Conservation (phyloP, 495 filamentous ascomycete species). For the Penicillium cataractarum region DNA sequence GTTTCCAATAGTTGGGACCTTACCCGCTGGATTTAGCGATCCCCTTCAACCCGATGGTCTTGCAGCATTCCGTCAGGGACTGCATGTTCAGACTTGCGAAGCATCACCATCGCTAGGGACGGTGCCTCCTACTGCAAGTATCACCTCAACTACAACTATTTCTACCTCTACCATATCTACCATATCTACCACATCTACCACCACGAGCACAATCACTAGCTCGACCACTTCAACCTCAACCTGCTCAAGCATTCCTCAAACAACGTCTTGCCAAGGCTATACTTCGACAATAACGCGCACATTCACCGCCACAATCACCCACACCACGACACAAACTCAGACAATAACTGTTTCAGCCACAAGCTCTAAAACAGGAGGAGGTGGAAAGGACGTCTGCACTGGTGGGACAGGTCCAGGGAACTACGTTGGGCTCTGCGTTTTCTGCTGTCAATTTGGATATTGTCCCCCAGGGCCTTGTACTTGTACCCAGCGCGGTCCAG, state of each 20-base stretch:
- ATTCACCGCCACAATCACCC: constrained; percentile 17
- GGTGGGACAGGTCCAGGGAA: constrained; percentile 45
- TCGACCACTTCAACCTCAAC: constrained; percentile 15
- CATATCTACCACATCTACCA: constrained; percentile 14
- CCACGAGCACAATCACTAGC: constrained; percentile 3
- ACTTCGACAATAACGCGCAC: constrained; percentile 11
- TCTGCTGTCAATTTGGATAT: constrained; percentile 44
- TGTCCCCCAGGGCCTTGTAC: constrained; percentile 45
- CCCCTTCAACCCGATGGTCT: constrained; percentile 46
- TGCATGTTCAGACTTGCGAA: constrained; percentile 51
- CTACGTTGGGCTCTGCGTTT: constrained; percentile 45
- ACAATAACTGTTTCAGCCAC: constrained; percentile 14
- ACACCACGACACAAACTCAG: constrained; percentile 16
- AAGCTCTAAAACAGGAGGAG: constrained; percentile 9
- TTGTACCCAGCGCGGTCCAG: constrained; percentile 39
- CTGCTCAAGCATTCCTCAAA: background rate
- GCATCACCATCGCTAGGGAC: constrained; percentile 46
- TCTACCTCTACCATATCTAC: constrained; percentile 18
- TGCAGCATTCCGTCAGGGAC: constrained; percentile 42
- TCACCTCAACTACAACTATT: constrained; percentile 17
- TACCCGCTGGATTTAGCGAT: constrained; percentile 48
- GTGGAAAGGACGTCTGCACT: constrained; percentile 26
- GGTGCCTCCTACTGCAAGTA: constrained; percentile 26
- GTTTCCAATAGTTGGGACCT: constrained; percentile 38
- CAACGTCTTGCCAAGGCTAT: background rate